Evolutionary conservation across 441 rosid genomes (phyloP).

Genomic region (Macaranga tanarius): DNA sequence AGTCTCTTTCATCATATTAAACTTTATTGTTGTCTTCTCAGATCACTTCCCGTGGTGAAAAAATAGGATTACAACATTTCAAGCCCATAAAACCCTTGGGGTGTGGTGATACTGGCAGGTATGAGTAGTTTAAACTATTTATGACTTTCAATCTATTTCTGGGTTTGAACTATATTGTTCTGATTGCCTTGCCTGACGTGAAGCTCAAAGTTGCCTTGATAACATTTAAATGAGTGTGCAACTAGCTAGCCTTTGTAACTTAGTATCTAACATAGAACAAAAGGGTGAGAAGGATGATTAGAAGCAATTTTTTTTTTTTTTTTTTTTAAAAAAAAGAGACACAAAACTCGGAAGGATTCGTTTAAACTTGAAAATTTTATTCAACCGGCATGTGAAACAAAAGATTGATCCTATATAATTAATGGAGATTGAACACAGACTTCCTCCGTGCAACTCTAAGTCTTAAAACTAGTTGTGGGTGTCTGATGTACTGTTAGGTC

Average conservation of each 20-base stretch:
- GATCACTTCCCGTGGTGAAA: conserved; percentile 77
- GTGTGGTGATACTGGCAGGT: conserved; percentile 99
- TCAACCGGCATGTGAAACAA: no score
- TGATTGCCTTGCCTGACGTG: not conserved
- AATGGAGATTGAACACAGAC: no score
- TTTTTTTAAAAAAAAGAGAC: no score
- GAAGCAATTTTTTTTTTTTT: not conserved
- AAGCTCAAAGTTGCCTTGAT: no score
- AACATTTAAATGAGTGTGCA: no score
- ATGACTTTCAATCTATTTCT: not conserved
- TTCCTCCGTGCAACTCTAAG: not conserved
- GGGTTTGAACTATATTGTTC: not conserved
- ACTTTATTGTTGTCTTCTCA: conserved; percentile 25
- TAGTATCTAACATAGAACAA: not conserved
- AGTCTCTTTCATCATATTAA: conserved; percentile 12
- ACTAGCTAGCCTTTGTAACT: no score
- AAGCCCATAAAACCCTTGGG: conserved; percentile 95
- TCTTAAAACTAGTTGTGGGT: not conserved
- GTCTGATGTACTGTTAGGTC: not conserved
- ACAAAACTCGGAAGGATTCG: no score
- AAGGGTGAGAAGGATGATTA: not conserved
- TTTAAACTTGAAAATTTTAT: no score
- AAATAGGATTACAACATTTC: conserved; percentile 82
- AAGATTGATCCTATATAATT: no score
- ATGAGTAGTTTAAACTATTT: conserved; percentile 9